Base-by-base conservation (phyloP, 192 early-diverging fungal species). In the Coemansia sp. region DNA sequence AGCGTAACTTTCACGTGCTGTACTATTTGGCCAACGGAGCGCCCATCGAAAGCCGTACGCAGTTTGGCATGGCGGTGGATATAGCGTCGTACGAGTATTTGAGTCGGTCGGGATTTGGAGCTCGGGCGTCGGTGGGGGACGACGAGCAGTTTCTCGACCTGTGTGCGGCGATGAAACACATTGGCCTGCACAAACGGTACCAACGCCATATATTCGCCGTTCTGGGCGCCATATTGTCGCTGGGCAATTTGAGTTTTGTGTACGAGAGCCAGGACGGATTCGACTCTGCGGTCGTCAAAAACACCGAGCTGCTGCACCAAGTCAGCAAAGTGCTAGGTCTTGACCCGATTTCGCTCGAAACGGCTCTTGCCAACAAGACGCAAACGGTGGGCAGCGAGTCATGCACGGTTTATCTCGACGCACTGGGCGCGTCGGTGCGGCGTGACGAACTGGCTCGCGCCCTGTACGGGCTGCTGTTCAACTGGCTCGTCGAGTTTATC, bases 401-500 rank as follows among this genome's bases (percentile, higher is more conserved):
- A 11, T 96, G 90, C 79, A 95, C 94, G 14, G 89, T 93, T 4
- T 91, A 94, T 57, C 75, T 98, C 47, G 90, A 94, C 59, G 84
- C 89, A 4, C 85, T 85, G 11, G 88, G 87, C 39, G 94, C 96
- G 0, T 52, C 73, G 6, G 75, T 85, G 60, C 93, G 94, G 60
- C 88, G 94, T 17, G 92, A 98, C 65, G 79, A 85, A 19, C 83
- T 98, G 2, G 87, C 92, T 1, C 83, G 84, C 57, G 87, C 90
- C 1, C 84, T 98, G n/a, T 98, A 96, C 73, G 88, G 87, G 47
- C 86, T 96, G 14, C 65, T 97, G 11, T 95, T 98, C 67, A 85
- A 84, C 24, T 97, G 94, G 89, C 70, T 98, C 14, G 90, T 96
- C 29, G 95, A 97, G 83, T 90, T 91, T 54, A 88, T 97, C 76